Conservation (phyloP, 1,284 basidiomycete species). For the Ceratorhiza oryzae-sativae region DNA sequence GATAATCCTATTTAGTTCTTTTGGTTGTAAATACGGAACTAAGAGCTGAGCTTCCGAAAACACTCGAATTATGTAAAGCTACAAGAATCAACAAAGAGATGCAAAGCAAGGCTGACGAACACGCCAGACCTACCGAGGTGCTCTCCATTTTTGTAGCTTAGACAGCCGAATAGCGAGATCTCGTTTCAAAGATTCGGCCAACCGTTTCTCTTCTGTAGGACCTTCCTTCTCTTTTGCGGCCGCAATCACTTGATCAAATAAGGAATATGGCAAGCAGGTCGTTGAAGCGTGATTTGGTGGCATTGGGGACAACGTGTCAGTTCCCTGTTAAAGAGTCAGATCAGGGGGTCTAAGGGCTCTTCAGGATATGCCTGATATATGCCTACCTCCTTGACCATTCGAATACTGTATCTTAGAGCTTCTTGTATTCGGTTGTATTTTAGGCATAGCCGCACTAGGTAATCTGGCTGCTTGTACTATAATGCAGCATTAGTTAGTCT, state of each 20-base stretch:
- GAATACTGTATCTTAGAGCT: slow-evolving; percentile 75
- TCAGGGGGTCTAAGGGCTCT: slow-evolving; percentile 40
- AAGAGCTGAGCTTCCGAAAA: neutral
- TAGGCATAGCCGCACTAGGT: slow-evolving; percentile 76
- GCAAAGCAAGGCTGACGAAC: neutral
- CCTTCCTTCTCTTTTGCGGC: slow-evolving; percentile 66
- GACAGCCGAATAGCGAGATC: slow-evolving; percentile 37
- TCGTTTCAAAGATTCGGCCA: slow-evolving; percentile 32
- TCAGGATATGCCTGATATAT: too few relatives aligned
- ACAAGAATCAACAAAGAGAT: slow-evolving; percentile 12
- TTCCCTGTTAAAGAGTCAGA: slow-evolving; percentile 56
- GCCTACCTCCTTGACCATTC: slow-evolving; percentile 78
- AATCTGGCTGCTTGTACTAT: slow-evolving; percentile 76
- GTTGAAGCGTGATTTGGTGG: slow-evolving; percentile 63
- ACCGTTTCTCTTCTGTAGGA: slow-evolving; percentile 48
- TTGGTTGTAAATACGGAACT: slow-evolving; percentile 2
- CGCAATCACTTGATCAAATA: slow-evolving; percentile 84
- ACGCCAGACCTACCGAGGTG: slow-evolving; percentile 7
- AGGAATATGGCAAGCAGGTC: slow-evolving; percentile 83
- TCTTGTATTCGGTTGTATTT: slow-evolving; percentile 80
- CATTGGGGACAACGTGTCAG: slow-evolving; percentile 63
- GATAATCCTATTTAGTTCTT: neutral
- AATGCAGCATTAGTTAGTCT: slow-evolving; percentile 46
- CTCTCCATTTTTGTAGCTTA: slow-evolving; percentile 38
- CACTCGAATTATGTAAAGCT: neutral